Evolutionary conservation across 495 filamentous ascomycete species (phyloP).

Genomic region (Podospora pseudocomata): DNA sequence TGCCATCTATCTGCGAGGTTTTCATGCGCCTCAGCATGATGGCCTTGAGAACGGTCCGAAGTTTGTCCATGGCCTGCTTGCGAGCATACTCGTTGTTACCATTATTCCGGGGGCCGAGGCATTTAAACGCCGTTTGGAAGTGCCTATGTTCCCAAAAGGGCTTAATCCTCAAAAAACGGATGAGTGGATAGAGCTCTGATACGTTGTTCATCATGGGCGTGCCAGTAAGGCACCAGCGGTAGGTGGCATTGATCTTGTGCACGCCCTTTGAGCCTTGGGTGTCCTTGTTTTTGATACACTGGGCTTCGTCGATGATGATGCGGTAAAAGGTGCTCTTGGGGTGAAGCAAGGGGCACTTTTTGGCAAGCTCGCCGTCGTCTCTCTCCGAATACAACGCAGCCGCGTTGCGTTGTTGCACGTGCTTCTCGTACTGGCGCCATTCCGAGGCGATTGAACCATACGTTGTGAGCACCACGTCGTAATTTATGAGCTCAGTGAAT

Average conservation of each 20-base stretch:
- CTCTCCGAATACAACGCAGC: constrained; percentile 15
- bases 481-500: constrained; percentile 60
- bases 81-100: constrained; percentile 30
- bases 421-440: constrained; percentile 46
- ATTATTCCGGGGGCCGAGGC: constrained; percentile 27
- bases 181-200: constrained; percentile 74
- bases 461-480: constrained; percentile 87
- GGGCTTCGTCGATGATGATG: constrained; percentile 89
- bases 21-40: constrained; percentile 85
- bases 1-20: constrained; percentile 75
- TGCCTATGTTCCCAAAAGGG: constrained; percentile 65
- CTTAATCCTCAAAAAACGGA: constrained; percentile 75
- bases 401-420: constrained; percentile 22
- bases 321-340: constrained; percentile 69
- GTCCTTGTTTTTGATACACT: constrained; percentile 84
- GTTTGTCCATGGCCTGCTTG: constrained; percentile 59
- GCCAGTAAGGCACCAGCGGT: constrained; percentile 84
- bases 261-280: constrained; percentile 65
- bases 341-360: constrained; percentile 59
- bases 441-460: constrained; percentile 77
- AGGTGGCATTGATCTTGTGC: constrained; percentile 56
- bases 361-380: constrained; percentile 28
- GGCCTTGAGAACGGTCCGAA: constrained; percentile 79
- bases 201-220: constrained; percentile 94
- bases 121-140: constrained; percentile 51